These are phyloP conservation scores for Fraxinus sp. DNA, from an alignment of 305 asterid genomes.

Conservation along the genomic window DNA sequence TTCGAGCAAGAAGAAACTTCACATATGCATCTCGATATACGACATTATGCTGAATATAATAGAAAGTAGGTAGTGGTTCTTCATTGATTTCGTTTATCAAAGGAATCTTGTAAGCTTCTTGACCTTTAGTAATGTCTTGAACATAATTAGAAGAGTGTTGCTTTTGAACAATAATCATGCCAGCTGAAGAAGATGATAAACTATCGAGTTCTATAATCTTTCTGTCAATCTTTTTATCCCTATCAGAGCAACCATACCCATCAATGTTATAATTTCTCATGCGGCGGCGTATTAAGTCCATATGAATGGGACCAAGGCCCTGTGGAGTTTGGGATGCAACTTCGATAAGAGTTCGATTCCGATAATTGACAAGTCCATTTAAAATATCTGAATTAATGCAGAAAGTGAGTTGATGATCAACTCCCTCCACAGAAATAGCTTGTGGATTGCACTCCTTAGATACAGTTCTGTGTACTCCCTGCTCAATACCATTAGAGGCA, in stretches of 20 bases:
- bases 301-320: conserved; percentile 12
- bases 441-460: conserved; percentile 20
- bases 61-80: conserved; percentile 41
- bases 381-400: conserved; percentile 19
- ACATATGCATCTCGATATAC: conserved; percentile 42
- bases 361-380: conserved; percentile 19
- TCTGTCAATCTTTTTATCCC: neutral
- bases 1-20: conserved; percentile 46
- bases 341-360: conserved; percentile 11
- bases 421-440: conserved; percentile 16
- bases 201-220: neutral
- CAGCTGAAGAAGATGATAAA: conserved; percentile 18
- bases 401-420: conserved; percentile 24
- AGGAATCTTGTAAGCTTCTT: conserved; percentile 46
- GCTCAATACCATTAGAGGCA: neutral
- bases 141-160: conserved; percentile 25
- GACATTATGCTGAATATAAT: conserved; percentile 47
- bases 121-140: conserved; percentile 59
- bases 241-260: conserved; percentile 8
- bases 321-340: conserved; percentile 29
- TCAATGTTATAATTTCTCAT: conserved; percentile 14
- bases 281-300: conserved; percentile 28
- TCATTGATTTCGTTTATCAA: conserved; percentile 49
- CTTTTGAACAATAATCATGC: conserved; percentile 32
- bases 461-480: conserved; percentile 14